Conservation (phyloP, 192 early-diverging fungal species). For the Jimgerdemannia flammicorona region DNA sequence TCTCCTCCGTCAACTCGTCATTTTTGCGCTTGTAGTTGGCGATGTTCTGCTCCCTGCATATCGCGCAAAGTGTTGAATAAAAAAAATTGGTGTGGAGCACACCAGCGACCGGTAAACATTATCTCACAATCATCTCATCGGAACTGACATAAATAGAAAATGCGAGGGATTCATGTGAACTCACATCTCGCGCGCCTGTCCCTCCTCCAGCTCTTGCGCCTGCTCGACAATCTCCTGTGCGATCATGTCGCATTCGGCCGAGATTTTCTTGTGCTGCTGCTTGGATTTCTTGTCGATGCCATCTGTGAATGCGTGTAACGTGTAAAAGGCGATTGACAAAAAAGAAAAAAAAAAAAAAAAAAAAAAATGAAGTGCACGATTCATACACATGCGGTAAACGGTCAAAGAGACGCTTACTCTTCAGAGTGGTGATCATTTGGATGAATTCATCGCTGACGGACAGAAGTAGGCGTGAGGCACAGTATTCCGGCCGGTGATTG, state of each 20-base stretch:
- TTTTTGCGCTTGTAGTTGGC: background rate
- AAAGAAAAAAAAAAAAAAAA: background rate
- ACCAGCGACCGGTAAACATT: background rate
- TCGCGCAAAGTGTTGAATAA: background rate
- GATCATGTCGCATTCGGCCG: too few species aligned
- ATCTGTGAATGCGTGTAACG: too few species aligned
- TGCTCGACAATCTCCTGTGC: too few species aligned
- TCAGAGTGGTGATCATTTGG: background rate
- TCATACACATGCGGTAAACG: background rate
- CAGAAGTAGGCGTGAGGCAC: background rate
- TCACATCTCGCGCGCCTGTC: too few species aligned
- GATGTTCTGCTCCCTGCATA: background rate
- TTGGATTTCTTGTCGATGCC: too few species aligned
- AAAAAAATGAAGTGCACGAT: background rate
- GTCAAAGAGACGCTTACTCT: background rate
- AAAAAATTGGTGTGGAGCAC: background rate
- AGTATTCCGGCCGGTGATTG: background rate
- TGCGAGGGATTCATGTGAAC: too few species aligned
- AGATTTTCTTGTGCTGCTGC: too few species aligned
- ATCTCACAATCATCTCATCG: too few species aligned
- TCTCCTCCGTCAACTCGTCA: background rate
- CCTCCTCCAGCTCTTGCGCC: too few species aligned
- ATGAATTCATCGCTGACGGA: background rate
- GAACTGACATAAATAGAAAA: too few species aligned
- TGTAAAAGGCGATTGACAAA: too few species aligned